A percentile compares a stretch with the other conserved stretches of the same genome.
Conservation (phyloP, 139 green algal genomes). For the Micractinium sp. region DNA sequence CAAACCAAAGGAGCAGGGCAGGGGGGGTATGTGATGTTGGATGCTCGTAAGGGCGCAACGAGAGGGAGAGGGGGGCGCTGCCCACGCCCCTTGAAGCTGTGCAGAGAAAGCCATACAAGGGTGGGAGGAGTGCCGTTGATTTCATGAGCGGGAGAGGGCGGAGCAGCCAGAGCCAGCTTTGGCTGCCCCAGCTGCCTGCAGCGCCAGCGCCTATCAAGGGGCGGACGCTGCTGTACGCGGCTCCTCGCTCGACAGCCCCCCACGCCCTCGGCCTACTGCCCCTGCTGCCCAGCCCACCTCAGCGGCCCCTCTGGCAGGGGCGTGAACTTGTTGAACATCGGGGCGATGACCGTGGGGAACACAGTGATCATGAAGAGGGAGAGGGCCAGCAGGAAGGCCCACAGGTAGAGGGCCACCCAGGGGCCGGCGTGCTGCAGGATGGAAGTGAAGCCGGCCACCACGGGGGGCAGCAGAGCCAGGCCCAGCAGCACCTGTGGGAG, state of each 20-base stretch:
- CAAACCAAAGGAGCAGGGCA: not conserved
- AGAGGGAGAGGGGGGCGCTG: not conserved
- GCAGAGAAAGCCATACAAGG: too few species aligned
- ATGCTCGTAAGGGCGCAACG: not conserved
- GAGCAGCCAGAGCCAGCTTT: too few species aligned
- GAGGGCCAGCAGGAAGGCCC: slow-evolving; percentile 81
- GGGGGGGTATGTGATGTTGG: not conserved
- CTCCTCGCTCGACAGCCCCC: not conserved
- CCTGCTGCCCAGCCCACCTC: slow-evolving; percentile 15
- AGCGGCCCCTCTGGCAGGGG: slow-evolving; percentile 60
- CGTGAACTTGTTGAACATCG: slow-evolving; percentile 90
- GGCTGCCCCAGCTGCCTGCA: too few species aligned
- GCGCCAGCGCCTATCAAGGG: too few species aligned
- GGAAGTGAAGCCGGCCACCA: slow-evolving; percentile 72
- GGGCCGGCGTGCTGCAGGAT: slow-evolving; percentile 72
- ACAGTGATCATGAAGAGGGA: slow-evolving; percentile 81
- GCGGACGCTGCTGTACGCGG: not conserved
- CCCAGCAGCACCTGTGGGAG: slow-evolving; percentile 57
- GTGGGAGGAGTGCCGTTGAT: too few species aligned
- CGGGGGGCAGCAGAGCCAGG: slow-evolving; percentile 71
- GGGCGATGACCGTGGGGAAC: slow-evolving; percentile 65
- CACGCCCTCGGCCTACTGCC: too few species aligned
- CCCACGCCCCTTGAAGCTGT: too few species aligned
- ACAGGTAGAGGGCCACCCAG: slow-evolving; percentile 81
- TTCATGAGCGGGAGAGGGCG: too few species aligned